Base-by-base conservation (phyloP, 2,329 filamentous ascomycete species). In the Sporothrix phasma region DNA sequence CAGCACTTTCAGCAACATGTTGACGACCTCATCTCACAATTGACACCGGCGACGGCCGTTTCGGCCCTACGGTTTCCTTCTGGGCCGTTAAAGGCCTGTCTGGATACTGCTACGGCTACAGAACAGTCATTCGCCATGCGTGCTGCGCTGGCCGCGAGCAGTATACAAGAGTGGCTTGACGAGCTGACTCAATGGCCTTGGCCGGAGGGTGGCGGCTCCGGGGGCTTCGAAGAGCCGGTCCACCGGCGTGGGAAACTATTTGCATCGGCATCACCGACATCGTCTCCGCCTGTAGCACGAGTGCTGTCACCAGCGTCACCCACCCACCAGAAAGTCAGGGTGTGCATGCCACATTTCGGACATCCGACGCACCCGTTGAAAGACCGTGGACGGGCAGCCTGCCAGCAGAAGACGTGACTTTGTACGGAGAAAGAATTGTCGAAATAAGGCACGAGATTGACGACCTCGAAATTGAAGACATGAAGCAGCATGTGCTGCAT, bases 401-500 rank as follows among this genome's bases (percentile, higher is more conserved):
- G 41, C 83, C 84, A 0, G 81, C 82, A 2, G 74, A 79, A 17
- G 80, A 88, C 43, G 84, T 95, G 1, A 75, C 81, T 54, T 77
- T 78, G 59, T 92, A 94, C 73, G 89, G 94, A 70, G 77, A 74
- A 64, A 84, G 92, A 45, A 79, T 95, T 13, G 87, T 89, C 62
- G 84, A 89, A 67, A 95, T 97, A 65, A 81, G 79, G 15, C 78
- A 81, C 51, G 85, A 86, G 64, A 78, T 94, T 77, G 84, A 89
- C 64, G 81, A 83, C 45, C 78, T 94, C 61, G 84, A 89, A 62
- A 79, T 95, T 45, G 90, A 97, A 71, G 91, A 95, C 68, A 86
- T 99, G 72, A 97, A 99, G 77, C 85, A 83, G 51, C 89, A 93
- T 71, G 89, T 97, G 69, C 78, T 97, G 67, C 86, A 88, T 74